Base-by-base conservation (phyloP, 768 basidiomycete species). In the Tricholoma hemisulphureum region DNA sequence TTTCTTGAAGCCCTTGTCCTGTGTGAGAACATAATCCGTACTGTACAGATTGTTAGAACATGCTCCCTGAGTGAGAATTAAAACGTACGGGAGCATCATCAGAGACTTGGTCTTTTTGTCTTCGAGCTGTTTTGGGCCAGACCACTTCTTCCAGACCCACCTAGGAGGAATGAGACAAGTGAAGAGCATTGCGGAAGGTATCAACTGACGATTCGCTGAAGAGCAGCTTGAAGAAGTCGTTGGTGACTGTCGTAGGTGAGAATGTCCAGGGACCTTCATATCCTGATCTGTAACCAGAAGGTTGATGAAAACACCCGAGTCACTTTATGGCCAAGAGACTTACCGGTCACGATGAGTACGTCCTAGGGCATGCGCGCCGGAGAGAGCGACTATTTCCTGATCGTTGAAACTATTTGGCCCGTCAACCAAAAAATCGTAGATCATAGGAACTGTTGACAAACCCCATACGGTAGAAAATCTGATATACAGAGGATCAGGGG, bases 141-240 rank as follows among this genome's bases (percentile, higher is more conserved):
- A 75, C 94, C 96, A 98, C 74, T 95, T 96, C 76, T 83, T 89
- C 95, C 95, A 96, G n/a, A 86, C 80, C 91, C 91, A 93, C 57
- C 83, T 84, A 48, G 31, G 18, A 51, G 16, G 28, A 20, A 14
- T 24, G 9, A 32, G 9, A 67, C 21, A 63, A 52, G n/a, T 23
- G 8, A 53, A 24, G 9, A 46, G 1, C 8, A 55, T 4, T 21
- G n/a, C n/a, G n/a, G 1, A 0, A 21, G 4, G 26, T 5, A 45
- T 39, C 23, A 45, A 67, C 74, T 61, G 74, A 90, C 84, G 85
- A 92, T 80, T 97, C 94, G 65, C 87, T 82, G 65, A 93, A 85
- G 57, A 99, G 80, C 24, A 98, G 83, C 65, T 86, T 86, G 84
- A 76, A 95, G 77, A 78, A 95, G 67, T 92, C 91, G 71, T 95